Evolutionary conservation across 2,329 filamentous ascomycete species (phyloP).

Genomic region (Sporothrix pseudoabietina): DNA sequence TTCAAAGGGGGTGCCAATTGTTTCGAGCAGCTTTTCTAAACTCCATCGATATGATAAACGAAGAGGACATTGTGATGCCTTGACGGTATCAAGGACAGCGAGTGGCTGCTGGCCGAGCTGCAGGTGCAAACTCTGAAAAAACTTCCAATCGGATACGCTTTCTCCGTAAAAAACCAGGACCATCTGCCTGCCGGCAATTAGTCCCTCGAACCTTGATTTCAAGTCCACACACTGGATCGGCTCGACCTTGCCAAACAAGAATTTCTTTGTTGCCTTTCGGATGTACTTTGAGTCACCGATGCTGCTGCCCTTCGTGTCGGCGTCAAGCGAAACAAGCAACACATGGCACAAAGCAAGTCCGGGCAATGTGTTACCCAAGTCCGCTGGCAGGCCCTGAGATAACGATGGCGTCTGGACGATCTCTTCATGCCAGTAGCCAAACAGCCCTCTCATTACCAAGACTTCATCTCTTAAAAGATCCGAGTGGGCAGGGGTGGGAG

Average conservation of each 20-base stretch:
- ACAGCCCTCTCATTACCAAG: constrained; percentile 7
- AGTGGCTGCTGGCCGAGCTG: constrained; percentile 9
- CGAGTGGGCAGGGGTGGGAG: neutral
- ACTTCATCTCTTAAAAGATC: constrained; percentile 2
- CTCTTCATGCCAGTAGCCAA: constrained; percentile 6
- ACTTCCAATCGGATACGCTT: constrained; percentile 14
- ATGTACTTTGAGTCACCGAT: neutral
- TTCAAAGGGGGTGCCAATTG: neutral
- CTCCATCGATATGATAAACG: neutral
- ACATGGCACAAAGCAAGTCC: neutral
- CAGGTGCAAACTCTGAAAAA: constrained; percentile 3
- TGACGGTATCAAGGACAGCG: constrained; percentile 7
- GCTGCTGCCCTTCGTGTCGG: neutral
- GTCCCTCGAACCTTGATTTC: neutral
- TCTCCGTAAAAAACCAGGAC: constrained; percentile 19
- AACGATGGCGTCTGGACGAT: neutral
- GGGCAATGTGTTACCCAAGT: neutral
- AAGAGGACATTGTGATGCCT: neutral
- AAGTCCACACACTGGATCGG: neutral
- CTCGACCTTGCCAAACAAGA: neutral
- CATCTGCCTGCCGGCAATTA: neutral
- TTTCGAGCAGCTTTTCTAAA: neutral
- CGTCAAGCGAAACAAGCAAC: neutral
- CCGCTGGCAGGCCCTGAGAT: neutral
- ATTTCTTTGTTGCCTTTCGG: neutral